Percentiles rank a stretch among this genome's conserved stretches.
These are phyloP conservation scores for Dactylellina haptotyla DNA, from an alignment of 2,329 filamentous ascomycete genomes.

Conservation along the genomic window DNA sequence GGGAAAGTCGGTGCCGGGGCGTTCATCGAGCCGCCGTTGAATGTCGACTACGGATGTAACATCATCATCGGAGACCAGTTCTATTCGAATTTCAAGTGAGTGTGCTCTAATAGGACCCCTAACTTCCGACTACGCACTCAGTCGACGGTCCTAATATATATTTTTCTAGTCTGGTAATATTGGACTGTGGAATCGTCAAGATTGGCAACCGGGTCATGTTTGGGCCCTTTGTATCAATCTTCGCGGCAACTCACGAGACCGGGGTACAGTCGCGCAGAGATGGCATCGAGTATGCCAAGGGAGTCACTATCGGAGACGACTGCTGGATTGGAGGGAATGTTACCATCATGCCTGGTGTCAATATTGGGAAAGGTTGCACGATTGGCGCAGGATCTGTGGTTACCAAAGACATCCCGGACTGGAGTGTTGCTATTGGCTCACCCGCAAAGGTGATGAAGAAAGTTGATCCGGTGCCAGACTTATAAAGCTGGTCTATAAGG, in stretches of 20 bases:
- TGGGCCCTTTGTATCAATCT: conserved; percentile 81
- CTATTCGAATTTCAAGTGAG: conserved; percentile 70
- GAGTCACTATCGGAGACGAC: conserved; percentile 81
- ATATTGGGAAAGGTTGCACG: conserved; percentile 76
- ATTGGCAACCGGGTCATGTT: conserved; percentile 81
- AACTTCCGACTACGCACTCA: background rate
- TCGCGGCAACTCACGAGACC: conserved; percentile 79
- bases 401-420: conserved; percentile 75
- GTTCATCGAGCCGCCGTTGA: conserved; percentile 71
- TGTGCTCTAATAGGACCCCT: background rate
- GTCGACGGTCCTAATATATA: background rate
- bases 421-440: conserved; percentile 73
- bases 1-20: conserved; percentile 66
- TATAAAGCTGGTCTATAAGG: background rate
- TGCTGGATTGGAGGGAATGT: conserved; percentile 81
- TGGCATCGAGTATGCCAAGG: conserved; percentile 78
- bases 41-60: conserved; percentile 74
- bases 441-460: conserved; percentile 70
- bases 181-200: conserved; percentile 59
- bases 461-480: conserved; percentile 59
- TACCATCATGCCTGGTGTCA: conserved; percentile 78
- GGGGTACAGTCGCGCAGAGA: conserved; percentile 76
- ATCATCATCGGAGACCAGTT: conserved; percentile 71
- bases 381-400: conserved; percentile 86
- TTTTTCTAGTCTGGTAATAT: conserved; percentile 65